Conservation (phyloP, 345 rosid genomes). For the Isatis tinctoria region DNA sequence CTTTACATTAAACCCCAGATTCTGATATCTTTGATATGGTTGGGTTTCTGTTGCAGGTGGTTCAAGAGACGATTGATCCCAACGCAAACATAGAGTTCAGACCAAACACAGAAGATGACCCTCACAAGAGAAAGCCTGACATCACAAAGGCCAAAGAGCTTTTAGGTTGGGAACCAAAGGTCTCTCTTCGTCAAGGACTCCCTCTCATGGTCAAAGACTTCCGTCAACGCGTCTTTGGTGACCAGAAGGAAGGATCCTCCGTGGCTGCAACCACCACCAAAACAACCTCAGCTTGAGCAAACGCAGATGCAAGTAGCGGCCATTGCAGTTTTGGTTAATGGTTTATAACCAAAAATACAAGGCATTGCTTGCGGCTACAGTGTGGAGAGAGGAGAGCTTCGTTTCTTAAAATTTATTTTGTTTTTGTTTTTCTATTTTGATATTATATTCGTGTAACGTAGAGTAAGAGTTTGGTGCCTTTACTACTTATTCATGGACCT, state of each 20-base stretch:
- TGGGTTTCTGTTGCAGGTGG: constrained; percentile 42
- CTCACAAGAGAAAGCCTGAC: constrained; percentile 85
- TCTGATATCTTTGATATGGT: constrained; percentile 6
- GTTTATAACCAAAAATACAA: neutral
- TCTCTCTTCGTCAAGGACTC: constrained; percentile 71
- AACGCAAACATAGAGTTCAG: constrained; percentile 80
- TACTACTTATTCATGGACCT: constrained; percentile 24
- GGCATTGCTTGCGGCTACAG: constrained; percentile 3
- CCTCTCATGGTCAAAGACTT: constrained; percentile 80
- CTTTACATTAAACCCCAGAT: neutral
- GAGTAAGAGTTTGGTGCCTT: constrained; percentile 19
- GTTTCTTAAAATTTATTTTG: constrained; percentile 11
- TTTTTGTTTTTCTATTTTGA: constrained; percentile 13
- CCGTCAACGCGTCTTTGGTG: constrained; percentile 69
- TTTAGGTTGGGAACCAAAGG: constrained; percentile 69
- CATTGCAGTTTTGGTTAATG: neutral
- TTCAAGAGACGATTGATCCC: constrained; percentile 72
- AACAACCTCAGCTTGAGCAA: constrained; percentile 30
- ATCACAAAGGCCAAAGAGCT: constrained; percentile 77
- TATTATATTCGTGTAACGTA: constrained; percentile 22
- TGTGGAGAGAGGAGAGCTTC: neutral
- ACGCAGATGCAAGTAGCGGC: constrained; percentile 6
- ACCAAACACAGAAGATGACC: constrained; percentile 88
- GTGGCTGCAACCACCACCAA: constrained; percentile 26
- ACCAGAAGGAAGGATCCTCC: constrained; percentile 36